Conservation (phyloP, 2,329 filamentous ascomycete species). For the Ophiostoma ulmi region DNA sequence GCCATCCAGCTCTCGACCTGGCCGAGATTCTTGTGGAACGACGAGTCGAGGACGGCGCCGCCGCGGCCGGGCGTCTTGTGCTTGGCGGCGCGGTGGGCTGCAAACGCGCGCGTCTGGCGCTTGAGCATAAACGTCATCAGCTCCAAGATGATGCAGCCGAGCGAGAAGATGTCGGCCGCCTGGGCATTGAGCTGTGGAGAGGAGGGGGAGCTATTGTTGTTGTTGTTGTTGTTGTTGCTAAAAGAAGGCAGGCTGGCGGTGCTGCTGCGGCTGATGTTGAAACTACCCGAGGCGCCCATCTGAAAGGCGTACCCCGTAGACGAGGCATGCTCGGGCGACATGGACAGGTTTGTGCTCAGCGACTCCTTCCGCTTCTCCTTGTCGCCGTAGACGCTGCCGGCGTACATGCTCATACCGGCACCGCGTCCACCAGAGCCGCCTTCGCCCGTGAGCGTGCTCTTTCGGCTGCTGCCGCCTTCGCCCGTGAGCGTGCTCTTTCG, state of each 20-base stretch:
- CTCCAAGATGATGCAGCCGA: slow-evolving; percentile 68
- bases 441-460: slow-evolving; percentile 18
- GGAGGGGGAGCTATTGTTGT: neutral
- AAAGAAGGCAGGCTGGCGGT: neutral
- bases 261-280: slow-evolving; percentile 37
- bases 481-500: slow-evolving; percentile 19
- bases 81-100: slow-evolving; percentile 60
- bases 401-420: slow-evolving; percentile 35
- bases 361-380: neutral
- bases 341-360: slow-evolving; percentile 26
- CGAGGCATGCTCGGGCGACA: slow-evolving; percentile 33
- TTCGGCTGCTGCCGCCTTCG: slow-evolving; percentile 29
- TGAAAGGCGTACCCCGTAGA: slow-evolving; percentile 11
- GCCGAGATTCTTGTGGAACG: slow-evolving; percentile 65
- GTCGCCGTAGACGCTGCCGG: slow-evolving; percentile 29
- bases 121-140: slow-evolving; percentile 65
- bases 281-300: slow-evolving; percentile 32
- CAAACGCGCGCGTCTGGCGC: slow-evolving; percentile 60
- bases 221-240: slow-evolving; percentile 24
- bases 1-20: slow-evolving; percentile 66
- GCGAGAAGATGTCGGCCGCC: slow-evolving; percentile 65
- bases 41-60: slow-evolving; percentile 61
- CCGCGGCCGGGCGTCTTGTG: slow-evolving; percentile 55
- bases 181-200: slow-evolving; percentile 45
- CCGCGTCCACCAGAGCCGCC: slow-evolving; percentile 21